Percentiles rank a stretch among this genome's conserved stretches.
These are phyloP conservation scores for Pseudozyma thailandica DNA, from an alignment of 1,284 basidiomycete species.

Conservation along the genomic window DNA sequence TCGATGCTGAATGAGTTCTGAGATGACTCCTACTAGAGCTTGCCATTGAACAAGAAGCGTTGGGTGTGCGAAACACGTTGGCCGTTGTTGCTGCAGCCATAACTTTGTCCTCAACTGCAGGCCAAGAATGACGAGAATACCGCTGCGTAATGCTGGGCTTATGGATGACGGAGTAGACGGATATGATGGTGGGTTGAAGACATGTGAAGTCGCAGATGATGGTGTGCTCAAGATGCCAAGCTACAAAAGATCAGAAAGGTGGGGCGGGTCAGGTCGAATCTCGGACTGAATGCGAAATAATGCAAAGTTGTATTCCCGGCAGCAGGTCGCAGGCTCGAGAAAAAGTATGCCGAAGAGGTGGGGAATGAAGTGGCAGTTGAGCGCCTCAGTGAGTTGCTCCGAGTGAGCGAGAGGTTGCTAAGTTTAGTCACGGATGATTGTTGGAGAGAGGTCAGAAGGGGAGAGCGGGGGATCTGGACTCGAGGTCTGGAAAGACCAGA, in stretches of 20 bases:
- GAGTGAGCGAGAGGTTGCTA: too few relatives aligned
- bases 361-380: too few relatives aligned
- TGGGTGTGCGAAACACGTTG: neutral
- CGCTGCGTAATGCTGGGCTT: neutral
- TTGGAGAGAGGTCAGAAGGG: too few relatives aligned
- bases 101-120: neutral
- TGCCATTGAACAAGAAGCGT: neutral
- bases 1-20: neutral
- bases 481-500: too few relatives aligned
- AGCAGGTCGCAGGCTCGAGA: too few relatives aligned
- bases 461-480: too few relatives aligned
- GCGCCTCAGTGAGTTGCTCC: too few relatives aligned
- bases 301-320: too few relatives aligned
- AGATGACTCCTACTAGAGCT: neutral
- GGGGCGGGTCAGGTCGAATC: too few relatives aligned
- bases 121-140: neutral
- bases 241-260: neutral
- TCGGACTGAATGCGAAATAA: too few relatives aligned
- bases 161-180: neutral
- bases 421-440: too few relatives aligned
- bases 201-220: neutral
- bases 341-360: too few relatives aligned
- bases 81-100: neutral
- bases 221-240: neutral
- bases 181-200: slow-evolving; percentile 2